Conservation (phyloP, 192 early-diverging fungal species). For the Mortierella antarctica region DNA sequence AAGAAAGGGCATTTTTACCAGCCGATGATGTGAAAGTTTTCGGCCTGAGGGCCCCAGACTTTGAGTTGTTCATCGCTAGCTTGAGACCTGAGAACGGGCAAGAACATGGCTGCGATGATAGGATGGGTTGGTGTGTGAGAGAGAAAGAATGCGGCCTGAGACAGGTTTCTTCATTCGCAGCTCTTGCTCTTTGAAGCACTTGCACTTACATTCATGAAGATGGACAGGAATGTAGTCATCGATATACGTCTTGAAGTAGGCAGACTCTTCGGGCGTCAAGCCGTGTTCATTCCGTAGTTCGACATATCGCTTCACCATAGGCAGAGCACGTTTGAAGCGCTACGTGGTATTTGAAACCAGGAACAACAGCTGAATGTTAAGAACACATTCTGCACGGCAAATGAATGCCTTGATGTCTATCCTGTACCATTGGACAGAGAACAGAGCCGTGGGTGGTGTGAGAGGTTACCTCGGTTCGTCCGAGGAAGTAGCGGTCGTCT, state of each 20-base stretch:
- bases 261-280: conserved; percentile 54
- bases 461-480: conserved; percentile 57
- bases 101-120: conserved; percentile 57
- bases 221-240: conserved; percentile 64
- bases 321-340: conserved; percentile 58
- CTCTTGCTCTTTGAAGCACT: background rate
- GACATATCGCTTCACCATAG: conserved; percentile 58
- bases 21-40: conserved; percentile 62
- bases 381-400: too few species aligned
- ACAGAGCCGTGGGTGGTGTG: too few species aligned
- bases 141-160: background rate
- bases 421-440: background rate
- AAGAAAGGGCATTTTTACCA: conserved; percentile 43
- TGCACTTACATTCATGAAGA: conserved; percentile 43
- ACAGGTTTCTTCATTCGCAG: background rate
- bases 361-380: too few species aligned
- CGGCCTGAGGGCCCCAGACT: conserved; percentile 59
- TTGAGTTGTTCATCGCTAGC: conserved; percentile 61
- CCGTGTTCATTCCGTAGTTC: conserved; percentile 59
- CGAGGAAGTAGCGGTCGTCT: conserved; percentile 59
- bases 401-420: background rate
- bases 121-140: background rate
- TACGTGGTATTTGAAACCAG: background rate
- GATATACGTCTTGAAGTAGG: conserved; percentile 55
- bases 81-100: conserved; percentile 60